A percentile compares a stretch with the other conserved stretches of the same genome.
Evolutionary conservation across 2,329 filamentous ascomycete species (phyloP).

Genomic region (Alternaria arborescens): DNA sequence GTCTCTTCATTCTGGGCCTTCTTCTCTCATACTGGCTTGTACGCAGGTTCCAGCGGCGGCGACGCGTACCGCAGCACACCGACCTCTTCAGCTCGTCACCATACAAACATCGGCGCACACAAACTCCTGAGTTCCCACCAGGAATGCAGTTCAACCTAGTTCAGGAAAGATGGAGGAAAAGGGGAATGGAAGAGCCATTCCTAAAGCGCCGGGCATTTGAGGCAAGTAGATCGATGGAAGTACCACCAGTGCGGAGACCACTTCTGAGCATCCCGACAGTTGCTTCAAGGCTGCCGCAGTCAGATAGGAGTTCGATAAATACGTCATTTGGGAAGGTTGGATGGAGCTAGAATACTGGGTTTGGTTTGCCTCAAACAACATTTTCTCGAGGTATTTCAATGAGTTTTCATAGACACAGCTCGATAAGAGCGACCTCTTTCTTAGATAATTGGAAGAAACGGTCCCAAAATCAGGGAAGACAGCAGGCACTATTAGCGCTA

Average conservation of each 20-base stretch:
- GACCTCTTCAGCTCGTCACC: not conserved
- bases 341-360: not conserved
- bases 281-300: not conserved
- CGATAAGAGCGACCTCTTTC: not conserved
- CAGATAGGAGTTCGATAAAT: not conserved
- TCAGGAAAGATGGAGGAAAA: not conserved
- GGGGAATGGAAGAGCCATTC: not conserved
- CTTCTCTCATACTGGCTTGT: not conserved
- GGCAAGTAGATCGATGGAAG: not conserved
- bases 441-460: not conserved
- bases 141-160: conserved; percentile 10
- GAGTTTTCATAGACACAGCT: not conserved
- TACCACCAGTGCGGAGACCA: not conserved
- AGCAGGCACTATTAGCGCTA: not conserved
- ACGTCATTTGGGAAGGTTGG: not conserved
- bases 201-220: not conserved
- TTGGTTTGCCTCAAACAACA: not conserved
- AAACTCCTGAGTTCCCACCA: not conserved
- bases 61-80: not conserved
- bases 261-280: not conserved
- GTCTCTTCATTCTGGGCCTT: not conserved
- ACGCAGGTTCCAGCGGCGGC: not conserved
- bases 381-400: too few relatives aligned
- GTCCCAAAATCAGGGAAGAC: not conserved
- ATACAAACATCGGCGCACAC: not conserved